A percentile compares a stretch with the other conserved stretches of the same genome.
Evolutionary conservation across 345 rosid species (phyloP).

Genomic region (Acer yangbiense): DNA sequence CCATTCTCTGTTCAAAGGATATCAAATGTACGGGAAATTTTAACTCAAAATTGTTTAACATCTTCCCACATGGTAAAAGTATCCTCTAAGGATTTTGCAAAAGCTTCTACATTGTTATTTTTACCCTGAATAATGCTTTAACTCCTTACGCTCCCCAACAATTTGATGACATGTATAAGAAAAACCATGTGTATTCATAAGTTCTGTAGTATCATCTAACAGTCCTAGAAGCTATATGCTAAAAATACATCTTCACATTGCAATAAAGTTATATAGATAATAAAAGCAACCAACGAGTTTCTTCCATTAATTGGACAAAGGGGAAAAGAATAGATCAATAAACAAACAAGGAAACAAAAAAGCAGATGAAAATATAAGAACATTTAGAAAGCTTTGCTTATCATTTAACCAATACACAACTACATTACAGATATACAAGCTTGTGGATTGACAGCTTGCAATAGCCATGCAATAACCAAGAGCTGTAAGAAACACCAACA

Average conservation of each 20-base stretch:
- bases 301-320: neutral
- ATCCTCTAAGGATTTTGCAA: neutral
- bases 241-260: neutral
- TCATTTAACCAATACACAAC: conserved; percentile 27
- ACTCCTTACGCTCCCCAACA: neutral
- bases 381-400: conserved; percentile 13
- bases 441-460: conserved; percentile 14
- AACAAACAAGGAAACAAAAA: neutral
- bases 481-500: conserved; percentile 22
- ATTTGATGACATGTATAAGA: neutral
- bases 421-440: conserved; percentile 35
- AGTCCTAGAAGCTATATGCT: neutral
- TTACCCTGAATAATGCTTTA: neutral
- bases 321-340: neutral
- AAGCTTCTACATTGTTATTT: neutral
- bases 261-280: neutral
- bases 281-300: neutral
- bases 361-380: neutral
- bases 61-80: neutral
- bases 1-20: neutral
- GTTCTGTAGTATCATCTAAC: neutral
- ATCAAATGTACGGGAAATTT: neutral
- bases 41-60: neutral
- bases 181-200: neutral
- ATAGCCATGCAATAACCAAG: conserved; percentile 19